phyloP scores from a whole-genome alignment of 73 alveolate species.

The Symbiodinium natans region DNA sequence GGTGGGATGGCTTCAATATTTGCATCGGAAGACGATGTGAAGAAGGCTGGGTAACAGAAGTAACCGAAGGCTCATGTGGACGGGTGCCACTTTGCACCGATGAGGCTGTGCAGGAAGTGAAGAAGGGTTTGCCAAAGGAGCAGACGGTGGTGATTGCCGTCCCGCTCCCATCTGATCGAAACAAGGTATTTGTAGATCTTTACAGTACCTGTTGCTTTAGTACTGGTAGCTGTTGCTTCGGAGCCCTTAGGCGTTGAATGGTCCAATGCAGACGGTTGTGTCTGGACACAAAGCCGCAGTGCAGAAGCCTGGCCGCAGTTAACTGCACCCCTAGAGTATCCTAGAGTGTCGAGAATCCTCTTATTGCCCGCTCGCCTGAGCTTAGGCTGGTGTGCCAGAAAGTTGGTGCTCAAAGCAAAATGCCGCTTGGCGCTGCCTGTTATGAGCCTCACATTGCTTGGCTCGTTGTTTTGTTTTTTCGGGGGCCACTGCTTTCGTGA shows the following conservation, averaged over 20 bases:
- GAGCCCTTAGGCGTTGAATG: conserved; percentile 52
- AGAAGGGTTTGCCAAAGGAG: conserved; percentile 39
- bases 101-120: conserved; percentile 20
- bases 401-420: conserved; percentile 86
- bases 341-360: too few relatives aligned
- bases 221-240: too few relatives aligned
- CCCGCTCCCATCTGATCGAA: background rate
- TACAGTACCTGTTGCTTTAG: too few relatives aligned
- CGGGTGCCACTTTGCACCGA: too few relatives aligned
- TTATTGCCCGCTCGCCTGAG: too few relatives aligned
- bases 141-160: conserved; percentile 79
- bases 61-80: background rate
- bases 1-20: conserved; percentile 84
- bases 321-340: too few relatives aligned
- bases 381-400: conserved; percentile 81
- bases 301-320: conserved; percentile 25
- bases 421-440: conserved; percentile 3
- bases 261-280: conserved; percentile 86
- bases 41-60: conserved; percentile 30
- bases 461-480: too few relatives aligned
- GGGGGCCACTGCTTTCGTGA: too few relatives aligned
- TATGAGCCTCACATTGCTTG: too few relatives aligned
- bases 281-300: conserved; percentile 82
- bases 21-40: conserved; percentile 35
- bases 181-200: too few relatives aligned